A percentile compares a stretch with the other conserved stretches of the same genome.
Evolutionary conservation across 2,329 filamentous ascomycete species (phyloP).

Genomic region (Epichloe elymi): DNA sequence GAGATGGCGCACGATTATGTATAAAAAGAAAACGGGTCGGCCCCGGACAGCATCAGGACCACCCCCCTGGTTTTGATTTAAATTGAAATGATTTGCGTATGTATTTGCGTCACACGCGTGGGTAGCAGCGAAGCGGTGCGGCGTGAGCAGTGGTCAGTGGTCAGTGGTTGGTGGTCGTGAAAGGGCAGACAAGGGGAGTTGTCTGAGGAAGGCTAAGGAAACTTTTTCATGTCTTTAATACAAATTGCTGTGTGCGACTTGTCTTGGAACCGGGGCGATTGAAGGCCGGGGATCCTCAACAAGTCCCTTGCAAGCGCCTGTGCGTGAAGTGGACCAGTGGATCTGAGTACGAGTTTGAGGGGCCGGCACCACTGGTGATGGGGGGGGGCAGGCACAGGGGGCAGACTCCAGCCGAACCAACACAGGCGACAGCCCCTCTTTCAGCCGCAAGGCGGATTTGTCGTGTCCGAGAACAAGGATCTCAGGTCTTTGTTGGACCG

Average conservation of each 20-base stretch:
- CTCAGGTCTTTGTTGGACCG: no score
- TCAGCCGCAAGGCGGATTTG: no score
- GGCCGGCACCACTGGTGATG: no score
- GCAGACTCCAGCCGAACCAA: no score
- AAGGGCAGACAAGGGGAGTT: not conserved
- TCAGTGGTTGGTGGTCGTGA: not conserved
- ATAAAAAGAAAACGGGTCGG: slow-evolving; percentile 1
- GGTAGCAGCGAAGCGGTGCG: not conserved
- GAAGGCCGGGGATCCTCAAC: no score
- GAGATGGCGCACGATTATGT: slow-evolving; percentile 2
- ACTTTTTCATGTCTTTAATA: no score
- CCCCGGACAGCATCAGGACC: not conserved
- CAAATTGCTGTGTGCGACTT: no score
- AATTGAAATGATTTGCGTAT: not conserved
- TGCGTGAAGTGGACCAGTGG: not conserved
- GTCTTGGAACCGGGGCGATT: no score
- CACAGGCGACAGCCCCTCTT: no score
- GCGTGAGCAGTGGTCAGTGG: not conserved
- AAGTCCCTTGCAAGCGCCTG: not conserved
- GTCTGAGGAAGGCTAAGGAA: not conserved
- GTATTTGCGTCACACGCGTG: not conserved
- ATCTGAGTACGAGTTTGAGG: not conserved
- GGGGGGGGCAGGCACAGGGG: no score
- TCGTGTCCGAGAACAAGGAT: no score
- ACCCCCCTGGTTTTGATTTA: not conserved